Base-by-base conservation (phyloP, 805 yeast genomes). In the Kazachstania bromeliacearum region DNA sequence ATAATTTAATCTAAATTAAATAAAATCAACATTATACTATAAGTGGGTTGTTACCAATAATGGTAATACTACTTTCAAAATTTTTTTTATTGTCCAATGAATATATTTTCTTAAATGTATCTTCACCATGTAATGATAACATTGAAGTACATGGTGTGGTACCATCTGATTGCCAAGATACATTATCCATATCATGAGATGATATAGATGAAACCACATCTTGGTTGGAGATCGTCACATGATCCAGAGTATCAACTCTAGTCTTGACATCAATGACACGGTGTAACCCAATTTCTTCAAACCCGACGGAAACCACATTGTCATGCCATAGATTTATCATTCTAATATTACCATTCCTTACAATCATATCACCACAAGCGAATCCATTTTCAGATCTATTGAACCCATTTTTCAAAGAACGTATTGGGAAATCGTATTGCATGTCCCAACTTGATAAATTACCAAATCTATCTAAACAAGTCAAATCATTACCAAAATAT, bases 351-450 rank as follows among this genome's bases (percentile, higher is more conserved):
- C 32, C 18, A 28, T 33, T 19, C 7, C 26, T 41, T 8, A 48
- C 45, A 7, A 55, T 42, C 21, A 54, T 42, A 28, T 52, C 55
- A 13, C 61, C 61, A 37, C 56, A 50, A 32, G 45, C 32, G 16
- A 40, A 20, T 7, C 28, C 15, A 7, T 22, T 12, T 4, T 19
- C 4, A 12, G 6, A 16, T 16, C n/a, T n/a, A 27, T 9, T 23
- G 23, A 22, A 31, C 21, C 36, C 36, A 24, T 38, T 34, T 15
- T 34, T 34, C 31, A 31, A n/a, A 19, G 30, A 6, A 5, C 35
- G 23, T 6, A 15, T 9, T 14, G 12, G 15, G n/a, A 31, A 10
- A 16, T n/a, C 21, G 26, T 40, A 29, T 10, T 28, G 33, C 34
- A 55, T 30, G 34, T 55, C 59, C 61, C 61, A 56, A 4, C 46